Evolutionary conservation across 1,139 yeast species (phyloP).

Genomic region (Taphrina confusa): DNA sequence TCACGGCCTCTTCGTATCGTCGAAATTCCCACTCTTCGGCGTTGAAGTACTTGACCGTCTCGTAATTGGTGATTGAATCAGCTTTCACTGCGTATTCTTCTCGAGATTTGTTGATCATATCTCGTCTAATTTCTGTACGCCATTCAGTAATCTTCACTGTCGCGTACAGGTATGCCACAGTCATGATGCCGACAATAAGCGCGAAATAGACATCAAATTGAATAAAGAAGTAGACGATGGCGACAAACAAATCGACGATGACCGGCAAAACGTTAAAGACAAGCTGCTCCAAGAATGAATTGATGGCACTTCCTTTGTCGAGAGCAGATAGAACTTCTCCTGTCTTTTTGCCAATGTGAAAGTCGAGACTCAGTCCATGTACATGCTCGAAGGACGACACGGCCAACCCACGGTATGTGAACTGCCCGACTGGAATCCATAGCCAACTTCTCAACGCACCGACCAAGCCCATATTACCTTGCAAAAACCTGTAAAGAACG

Average conservation of each 20-base stretch:
- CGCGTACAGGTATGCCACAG: conserved; percentile 80
- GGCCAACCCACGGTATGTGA: conserved; percentile 90
- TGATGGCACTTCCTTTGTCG: conserved; percentile 94
- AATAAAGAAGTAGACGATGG: conserved; percentile 86
- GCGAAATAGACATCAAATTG: conserved; percentile 87
- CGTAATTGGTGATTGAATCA: conserved; percentile 89
- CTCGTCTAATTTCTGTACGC: conserved; percentile 87
- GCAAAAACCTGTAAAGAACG: conserved; percentile 63
- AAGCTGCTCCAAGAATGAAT: conserved; percentile 77
- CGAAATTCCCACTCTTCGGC: conserved; percentile 76
- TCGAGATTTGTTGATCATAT: conserved; percentile 89
- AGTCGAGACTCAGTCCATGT: conserved; percentile 78
- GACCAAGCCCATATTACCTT: conserved; percentile 66
- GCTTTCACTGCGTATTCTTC: conserved; percentile 92
- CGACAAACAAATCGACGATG: conserved; percentile 68
- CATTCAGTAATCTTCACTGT: conserved; percentile 91
- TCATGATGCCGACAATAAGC: conserved; percentile 78
- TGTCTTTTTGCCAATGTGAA: conserved; percentile 86
- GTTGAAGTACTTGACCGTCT: conserved; percentile 90
- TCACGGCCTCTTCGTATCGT: conserved; percentile 78
- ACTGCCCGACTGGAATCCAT: conserved; percentile 91
- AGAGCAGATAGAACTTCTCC: conserved; percentile 95
- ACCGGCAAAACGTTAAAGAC: conserved; percentile 78
- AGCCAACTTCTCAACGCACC: conserved; percentile 93
- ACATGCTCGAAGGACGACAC: conserved; percentile 80